Base-by-base conservation (phyloP, 2,329 filamentous ascomycete species). In the Alternaria solani region DNA sequence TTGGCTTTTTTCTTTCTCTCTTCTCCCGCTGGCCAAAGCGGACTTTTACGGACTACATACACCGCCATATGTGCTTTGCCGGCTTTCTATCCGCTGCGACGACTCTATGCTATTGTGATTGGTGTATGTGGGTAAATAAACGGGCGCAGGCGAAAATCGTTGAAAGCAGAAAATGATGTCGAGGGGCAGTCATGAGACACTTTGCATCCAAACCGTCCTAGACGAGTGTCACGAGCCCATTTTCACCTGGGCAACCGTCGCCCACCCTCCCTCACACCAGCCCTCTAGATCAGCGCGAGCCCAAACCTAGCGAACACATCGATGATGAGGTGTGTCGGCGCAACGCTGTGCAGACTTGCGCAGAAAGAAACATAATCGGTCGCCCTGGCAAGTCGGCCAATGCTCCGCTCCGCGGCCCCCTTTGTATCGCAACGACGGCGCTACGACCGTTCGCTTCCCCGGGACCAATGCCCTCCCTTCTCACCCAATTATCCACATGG, bases 31-130 rank as follows among this genome's bases (percentile, higher is more conserved):
- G 25, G 30, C 20, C 11, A 59, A 55, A 47, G 36, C 38, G 49
- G 25, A 38, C 14, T 32, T 25, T 8, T 34, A n/a, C 26, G 25
- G 36, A 46, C 46, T 41, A 56, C 57, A 60, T 41, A 56, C 57
- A 60, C 57, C 57, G 57, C 57, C 53, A 44, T 44, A 51, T 56
- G 44, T 60, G 46, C 57, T 41, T 51, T 57, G 52, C 57, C 53
- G 57, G 53, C 39, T 34, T 51, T 55, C n/a, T 23, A 49, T 23
- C 12, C 18, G 26, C 47, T 39, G 44, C 28, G 20, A 49, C 38
- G 32, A 18, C 7, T 39, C 14, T 18, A 9, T 25, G 34, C 41
- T 56, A 46, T 30, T 48, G 30, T 56, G 52, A 55, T 56, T 44
- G 44, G 44, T 18, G 14, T 26, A 18, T n/a, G 32, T 30, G 12